These are phyloP conservation scores for Penicillium italicum DNA, from an alignment of 2,329 filamentous ascomycete species.

Conservation along the genomic window DNA sequence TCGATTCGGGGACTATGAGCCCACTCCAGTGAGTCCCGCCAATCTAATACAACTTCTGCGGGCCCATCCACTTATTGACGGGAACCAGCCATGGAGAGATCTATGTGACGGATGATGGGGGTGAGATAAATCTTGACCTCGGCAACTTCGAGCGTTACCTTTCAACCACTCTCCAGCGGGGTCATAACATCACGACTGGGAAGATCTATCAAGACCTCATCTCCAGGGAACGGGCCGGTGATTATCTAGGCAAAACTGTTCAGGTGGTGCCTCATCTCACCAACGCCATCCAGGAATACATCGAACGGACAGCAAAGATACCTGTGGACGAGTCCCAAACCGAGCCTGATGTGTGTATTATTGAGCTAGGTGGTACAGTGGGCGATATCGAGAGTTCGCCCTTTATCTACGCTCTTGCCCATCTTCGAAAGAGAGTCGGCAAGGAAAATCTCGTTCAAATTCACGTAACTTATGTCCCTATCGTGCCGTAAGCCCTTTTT, in stretches of 20 bases:
- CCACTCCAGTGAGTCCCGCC: conserved; percentile 23
- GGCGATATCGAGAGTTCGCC: conserved; percentile 84
- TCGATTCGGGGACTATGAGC: conserved; percentile 68
- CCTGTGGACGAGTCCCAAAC: conserved; percentile 81
- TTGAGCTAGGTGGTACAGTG: conserved; percentile 51
- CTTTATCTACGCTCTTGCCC: conserved; percentile 81
- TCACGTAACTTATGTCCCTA: conserved; percentile 73
- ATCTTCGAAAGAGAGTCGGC: conserved; percentile 69
- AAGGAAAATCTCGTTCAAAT: conserved; percentile 83
- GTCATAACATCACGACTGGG: conserved; percentile 96
- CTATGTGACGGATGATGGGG: conserved; percentile 81
- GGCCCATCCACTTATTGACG: background rate
- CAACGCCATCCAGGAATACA: conserved; percentile 88
- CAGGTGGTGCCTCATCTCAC: conserved; percentile 93
- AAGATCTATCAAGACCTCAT: conserved; percentile 93
- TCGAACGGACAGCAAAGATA: conserved; percentile 77
- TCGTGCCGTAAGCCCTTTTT: conserved; percentile 45
- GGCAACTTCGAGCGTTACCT: conserved; percentile 80
- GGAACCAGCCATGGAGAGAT: conserved; percentile 71
- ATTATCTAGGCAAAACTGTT: conserved; percentile 85
- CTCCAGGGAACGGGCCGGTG: conserved; percentile 64
- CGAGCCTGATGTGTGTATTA: conserved; percentile 88
- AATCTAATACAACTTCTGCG: background rate
- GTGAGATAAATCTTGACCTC: conserved; percentile 70
- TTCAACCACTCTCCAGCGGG: conserved; percentile 72